Percentiles rank a stretch among this genome's conserved stretches.
Evolutionary conservation across 1,284 basidiomycete genomes (phyloP).

Genomic region (Ustilago cynodontis): DNA sequence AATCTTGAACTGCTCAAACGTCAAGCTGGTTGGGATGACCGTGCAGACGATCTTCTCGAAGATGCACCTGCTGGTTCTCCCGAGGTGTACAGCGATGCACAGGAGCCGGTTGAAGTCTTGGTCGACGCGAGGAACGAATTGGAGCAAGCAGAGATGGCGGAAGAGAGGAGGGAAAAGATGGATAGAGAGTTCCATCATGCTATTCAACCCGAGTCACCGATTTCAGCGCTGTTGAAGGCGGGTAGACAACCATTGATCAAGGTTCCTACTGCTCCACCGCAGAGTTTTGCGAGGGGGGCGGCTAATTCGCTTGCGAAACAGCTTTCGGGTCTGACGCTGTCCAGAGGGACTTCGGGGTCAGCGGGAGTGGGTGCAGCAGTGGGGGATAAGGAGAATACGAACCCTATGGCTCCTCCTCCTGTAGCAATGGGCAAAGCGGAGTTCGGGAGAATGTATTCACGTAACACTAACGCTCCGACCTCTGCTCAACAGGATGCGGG

Average conservation of each 20-base stretch:
- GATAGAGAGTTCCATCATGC: constrained; percentile 96
- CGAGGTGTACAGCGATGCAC: constrained; percentile 22
- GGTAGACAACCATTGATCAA: constrained; percentile 65
- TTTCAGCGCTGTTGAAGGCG: constrained; percentile 82
- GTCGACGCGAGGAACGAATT: constrained; percentile 50
- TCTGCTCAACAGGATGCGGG: constrained; percentile 15
- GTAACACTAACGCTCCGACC: constrained; percentile 31
- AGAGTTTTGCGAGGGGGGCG: constrained; percentile 26
- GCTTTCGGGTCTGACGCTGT: constrained; percentile 35
- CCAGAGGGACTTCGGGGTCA: constrained; percentile 3
- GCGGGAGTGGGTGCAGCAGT: background rate
- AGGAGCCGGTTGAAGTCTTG: constrained; percentile 36
- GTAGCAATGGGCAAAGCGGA: constrained; percentile 16
- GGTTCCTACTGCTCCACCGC: constrained; percentile 41
- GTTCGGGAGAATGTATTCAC: constrained; percentile 39
- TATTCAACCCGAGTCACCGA: constrained; percentile 92
- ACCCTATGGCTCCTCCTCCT: constrained; percentile 45
- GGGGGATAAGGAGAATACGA: constrained; percentile 63
- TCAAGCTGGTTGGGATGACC: constrained; percentile 57
- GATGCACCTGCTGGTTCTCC: constrained; percentile 12
- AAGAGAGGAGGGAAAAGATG: constrained; percentile 67
- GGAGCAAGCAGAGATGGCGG: constrained; percentile 49
- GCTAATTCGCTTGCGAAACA: constrained; percentile 46
- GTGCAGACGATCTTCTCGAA: constrained; percentile 49
- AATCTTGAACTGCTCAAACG: constrained; percentile 65